phyloP scores from a whole-genome alignment of 2,329 filamentous ascomycete species.

The Pyrenochaeta sp. region DNA sequence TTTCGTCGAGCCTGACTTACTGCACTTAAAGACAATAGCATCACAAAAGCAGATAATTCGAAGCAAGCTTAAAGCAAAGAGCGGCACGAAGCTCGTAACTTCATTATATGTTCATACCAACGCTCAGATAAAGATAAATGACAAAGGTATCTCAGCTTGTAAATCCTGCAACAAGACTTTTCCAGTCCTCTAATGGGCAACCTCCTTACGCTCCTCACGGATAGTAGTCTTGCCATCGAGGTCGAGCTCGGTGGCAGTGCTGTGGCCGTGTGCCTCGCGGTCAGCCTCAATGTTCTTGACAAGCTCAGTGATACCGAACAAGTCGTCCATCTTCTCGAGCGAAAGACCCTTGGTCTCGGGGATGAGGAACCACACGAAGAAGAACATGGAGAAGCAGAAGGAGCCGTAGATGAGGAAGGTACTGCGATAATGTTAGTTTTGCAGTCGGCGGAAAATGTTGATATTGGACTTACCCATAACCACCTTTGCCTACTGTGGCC shows the following conservation, averaged over 20 bases:
- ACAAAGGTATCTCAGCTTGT: slow-evolving; percentile 1
- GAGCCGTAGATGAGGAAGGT: slow-evolving; percentile 74
- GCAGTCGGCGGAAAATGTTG: slow-evolving; percentile 38
- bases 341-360: slow-evolving; percentile 74
- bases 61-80: slow-evolving; percentile 10
- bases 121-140: slow-evolving; percentile 2
- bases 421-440: slow-evolving; percentile 49
- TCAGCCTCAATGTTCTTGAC: slow-evolving; percentile 45
- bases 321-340: slow-evolving; percentile 71
- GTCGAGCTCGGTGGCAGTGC: slow-evolving; percentile 29
- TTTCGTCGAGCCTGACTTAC: too few relatives aligned
- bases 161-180: background rate
- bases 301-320: slow-evolving; percentile 67
- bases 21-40: background rate
- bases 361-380: slow-evolving; percentile 73
- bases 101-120: slow-evolving; percentile 14
- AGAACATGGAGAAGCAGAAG: slow-evolving; percentile 70
- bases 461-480: slow-evolving; percentile 54
- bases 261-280: slow-evolving; percentile 31
- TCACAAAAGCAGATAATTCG: background rate
- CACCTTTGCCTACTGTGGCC: slow-evolving; percentile 57
- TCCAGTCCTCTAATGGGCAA: slow-evolving; percentile 16
- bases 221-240: slow-evolving; percentile 38
- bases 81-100: slow-evolving; percentile 22
- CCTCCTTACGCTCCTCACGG: slow-evolving; percentile 37